Base-by-base conservation (phyloP, 176 grass and related monocot genomes). In the Pontederia paniculata region DNA sequence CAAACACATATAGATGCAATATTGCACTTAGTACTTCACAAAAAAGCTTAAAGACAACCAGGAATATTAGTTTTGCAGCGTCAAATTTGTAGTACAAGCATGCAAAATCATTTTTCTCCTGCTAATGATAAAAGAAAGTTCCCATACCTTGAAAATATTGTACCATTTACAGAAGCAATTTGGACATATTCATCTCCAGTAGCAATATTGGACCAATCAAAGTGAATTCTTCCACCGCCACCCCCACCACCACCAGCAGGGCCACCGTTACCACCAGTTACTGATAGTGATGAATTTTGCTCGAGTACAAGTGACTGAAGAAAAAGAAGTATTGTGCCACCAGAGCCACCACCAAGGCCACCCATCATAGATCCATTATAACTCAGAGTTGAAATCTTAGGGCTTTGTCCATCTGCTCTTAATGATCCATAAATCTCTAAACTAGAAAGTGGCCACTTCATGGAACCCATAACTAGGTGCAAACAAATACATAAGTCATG, bases 101-200 rank as follows among this genome's bases (percentile, higher is more conserved):
- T 53, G 19, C 17, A 10, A 53, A 19, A n/a, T n/a, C 50, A 53
- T 9, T 16, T 53, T 53, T 53, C 50, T 60, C 22, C 48, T 55
- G 22, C 49, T 45, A 17, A 52, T n/a, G 57, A 67, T 11, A 50
- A 47, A 67, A 46, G 13, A 65, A 49, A 46, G 61, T 64, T 21
- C 11, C 19, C 68, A 28, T 97, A 97, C 93, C 93, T 91, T 62
- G 83, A 84, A 66, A 69, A 45, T 78, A 91, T 52, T 71, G 75
- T 74, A 25, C 93, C 93, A 66, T 97, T 97, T 61, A 88, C 58
- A 69, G 77, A 79, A 66, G 93, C 93, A 84, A 97, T 82, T 65
- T 84, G 80, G 72, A 91, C 86, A 81, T 84, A 97, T 70, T 97
- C 93, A 62, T 97, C 93, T 66, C 83, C 86, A 66, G 77, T 90